Conservation (phyloP, 495 filamentous ascomycete genomes). For the Parathielavia appendiculata region DNA sequence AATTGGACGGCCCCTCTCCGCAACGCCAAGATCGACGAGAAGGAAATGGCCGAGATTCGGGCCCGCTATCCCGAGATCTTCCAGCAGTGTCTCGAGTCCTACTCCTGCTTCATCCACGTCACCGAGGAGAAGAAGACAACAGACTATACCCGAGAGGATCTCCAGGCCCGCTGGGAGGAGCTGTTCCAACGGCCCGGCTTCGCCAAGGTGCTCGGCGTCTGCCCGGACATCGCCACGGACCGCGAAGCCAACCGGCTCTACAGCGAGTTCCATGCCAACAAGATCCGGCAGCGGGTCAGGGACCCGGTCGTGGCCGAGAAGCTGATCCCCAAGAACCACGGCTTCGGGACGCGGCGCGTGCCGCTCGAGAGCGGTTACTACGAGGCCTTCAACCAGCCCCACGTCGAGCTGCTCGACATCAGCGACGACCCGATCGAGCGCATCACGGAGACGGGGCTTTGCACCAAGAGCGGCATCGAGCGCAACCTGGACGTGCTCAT, state of each 20-base stretch:
- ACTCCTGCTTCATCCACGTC: slow-evolving; percentile 45
- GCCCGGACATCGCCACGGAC: slow-evolving; percentile 47
- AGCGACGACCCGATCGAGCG: slow-evolving; percentile 40
- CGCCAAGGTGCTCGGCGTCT: slow-evolving; percentile 46
- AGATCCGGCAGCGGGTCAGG: slow-evolving; percentile 41
- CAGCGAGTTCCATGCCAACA: slow-evolving; percentile 41
- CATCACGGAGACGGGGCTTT: slow-evolving; percentile 42
- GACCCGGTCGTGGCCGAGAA: slow-evolving; percentile 43
- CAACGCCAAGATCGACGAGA: slow-evolving; percentile 32
- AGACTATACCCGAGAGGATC: slow-evolving; percentile 46
- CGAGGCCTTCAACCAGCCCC: slow-evolving; percentile 45
- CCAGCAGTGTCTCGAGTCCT: slow-evolving; percentile 40
- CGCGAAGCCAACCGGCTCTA: slow-evolving; percentile 43
- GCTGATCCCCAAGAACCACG: slow-evolving; percentile 45
- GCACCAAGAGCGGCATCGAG: slow-evolving; percentile 36
- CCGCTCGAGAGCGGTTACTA: slow-evolving; percentile 50
- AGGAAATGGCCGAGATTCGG: slow-evolving; percentile 42
- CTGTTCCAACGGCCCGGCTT: slow-evolving; percentile 49
- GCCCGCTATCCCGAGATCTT: slow-evolving; percentile 44
- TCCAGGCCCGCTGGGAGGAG: slow-evolving; percentile 43
- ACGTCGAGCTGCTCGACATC: slow-evolving; percentile 48
- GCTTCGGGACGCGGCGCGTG: slow-evolving; percentile 48
- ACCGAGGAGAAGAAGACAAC: slow-evolving; percentile 39
- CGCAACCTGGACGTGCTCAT: slow-evolving; percentile 50
- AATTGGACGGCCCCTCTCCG: slow-evolving; percentile 52